These are phyloP conservation scores for Xylaria sp. DNA, from an alignment of 2,329 filamentous ascomycete species.

Conservation along the genomic window DNA sequence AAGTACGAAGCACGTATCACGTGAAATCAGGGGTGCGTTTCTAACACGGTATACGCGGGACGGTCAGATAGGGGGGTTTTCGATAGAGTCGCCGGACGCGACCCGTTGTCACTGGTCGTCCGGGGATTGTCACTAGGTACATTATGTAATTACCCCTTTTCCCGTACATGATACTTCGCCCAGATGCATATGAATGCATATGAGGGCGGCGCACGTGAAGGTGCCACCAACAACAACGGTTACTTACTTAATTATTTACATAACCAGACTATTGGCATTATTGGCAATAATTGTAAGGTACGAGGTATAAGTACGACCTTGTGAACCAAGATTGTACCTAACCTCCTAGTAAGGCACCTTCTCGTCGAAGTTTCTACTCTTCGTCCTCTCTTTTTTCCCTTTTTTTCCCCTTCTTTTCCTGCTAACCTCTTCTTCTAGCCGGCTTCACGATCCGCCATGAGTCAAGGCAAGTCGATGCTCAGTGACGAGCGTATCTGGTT, in stretches of 20 bases:
- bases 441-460: background rate
- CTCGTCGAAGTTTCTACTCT: background rate
- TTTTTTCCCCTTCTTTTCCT: background rate
- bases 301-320: background rate
- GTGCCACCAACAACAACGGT: background rate
- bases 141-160: background rate
- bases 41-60: background rate
- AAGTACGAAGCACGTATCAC: background rate
- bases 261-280: background rate
- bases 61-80: background rate
- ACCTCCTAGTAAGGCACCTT: background rate
- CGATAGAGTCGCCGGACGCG: background rate
- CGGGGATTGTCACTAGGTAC: background rate
- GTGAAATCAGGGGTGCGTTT: background rate
- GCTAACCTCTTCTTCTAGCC: background rate
- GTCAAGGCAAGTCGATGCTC: constrained; percentile 39
- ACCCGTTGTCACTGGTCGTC: too few relatives aligned
- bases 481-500: constrained; percentile 83
- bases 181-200: background rate
- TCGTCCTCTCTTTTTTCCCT: background rate
- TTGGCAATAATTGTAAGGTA: background rate
- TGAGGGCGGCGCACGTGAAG: background rate
- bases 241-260: background rate
- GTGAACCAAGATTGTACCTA: background rate
- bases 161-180: background rate